Conservation (phyloP, 768 basidiomycete genomes). For the Royoungia palumana region DNA sequence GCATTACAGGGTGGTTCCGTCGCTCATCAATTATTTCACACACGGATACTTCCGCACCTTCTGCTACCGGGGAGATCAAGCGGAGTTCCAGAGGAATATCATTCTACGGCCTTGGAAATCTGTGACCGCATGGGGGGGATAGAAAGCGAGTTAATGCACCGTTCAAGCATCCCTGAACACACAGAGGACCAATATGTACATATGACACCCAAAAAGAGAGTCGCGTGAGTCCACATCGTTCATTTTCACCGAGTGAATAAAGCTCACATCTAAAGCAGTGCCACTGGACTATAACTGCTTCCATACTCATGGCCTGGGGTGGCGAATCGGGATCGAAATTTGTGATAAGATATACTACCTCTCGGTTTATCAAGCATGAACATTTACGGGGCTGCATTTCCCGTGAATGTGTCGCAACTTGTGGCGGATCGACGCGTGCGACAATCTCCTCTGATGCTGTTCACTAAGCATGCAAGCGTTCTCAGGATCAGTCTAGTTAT, state of each 20-base stretch:
- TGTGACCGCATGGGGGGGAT: conserved; percentile 32
- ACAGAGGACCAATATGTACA: conserved; percentile 6
- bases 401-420: neutral
- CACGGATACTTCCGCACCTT: conserved; percentile 34
- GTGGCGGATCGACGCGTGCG: neutral
- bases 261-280: conserved; percentile 11
- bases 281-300: conserved; percentile 12
- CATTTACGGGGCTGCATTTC: neutral
- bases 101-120: conserved; percentile 21
- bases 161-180: neutral
- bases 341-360: conserved; percentile 9
- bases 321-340: conserved; percentile 5
- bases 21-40: conserved; percentile 33
- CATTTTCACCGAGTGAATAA: neutral
- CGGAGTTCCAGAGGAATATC: conserved; percentile 32
- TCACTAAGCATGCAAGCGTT: neutral
- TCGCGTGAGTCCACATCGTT: conserved; percentile 20
- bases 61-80: conserved; percentile 25
- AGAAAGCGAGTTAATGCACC: conserved; percentile 18
- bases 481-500: too few species aligned
- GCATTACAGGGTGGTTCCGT: conserved; percentile 30
- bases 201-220: conserved; percentile 15
- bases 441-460: neutral
- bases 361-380: neutral
- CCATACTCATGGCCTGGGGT: conserved; percentile 5